A percentile compares a stretch with the other conserved stretches of the same genome.
These are phyloP conservation scores for Aaosphaeria pasadenensis DNA, from an alignment of 2,329 filamentous ascomycete genomes.

Conservation along the genomic window DNA sequence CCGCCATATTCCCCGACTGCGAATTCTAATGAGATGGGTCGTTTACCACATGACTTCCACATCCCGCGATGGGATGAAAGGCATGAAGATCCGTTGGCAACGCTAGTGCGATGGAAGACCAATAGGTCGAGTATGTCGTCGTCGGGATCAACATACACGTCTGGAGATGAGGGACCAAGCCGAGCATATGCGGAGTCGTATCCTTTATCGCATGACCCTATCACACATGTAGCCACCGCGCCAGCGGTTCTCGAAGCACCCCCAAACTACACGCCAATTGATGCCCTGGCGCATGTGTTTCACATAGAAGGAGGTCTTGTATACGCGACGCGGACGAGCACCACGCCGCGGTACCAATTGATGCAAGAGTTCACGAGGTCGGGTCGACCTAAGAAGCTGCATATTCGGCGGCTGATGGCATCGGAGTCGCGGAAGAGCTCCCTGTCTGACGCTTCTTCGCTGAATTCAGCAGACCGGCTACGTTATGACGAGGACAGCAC, in stretches of 20 bases:
- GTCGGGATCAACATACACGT: neutral
- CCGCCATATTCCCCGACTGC: slow-evolving; percentile 11
- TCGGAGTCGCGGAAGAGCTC: slow-evolving; percentile 12
- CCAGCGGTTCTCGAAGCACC: slow-evolving; percentile 2
- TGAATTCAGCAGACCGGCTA: slow-evolving; percentile 2
- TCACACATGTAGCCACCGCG: neutral
- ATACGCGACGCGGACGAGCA: slow-evolving; percentile 14
- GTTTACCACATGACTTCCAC: slow-evolving; percentile 6
- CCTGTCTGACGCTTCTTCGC: slow-evolving; percentile 5
- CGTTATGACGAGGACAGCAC: slow-evolving; percentile 19
- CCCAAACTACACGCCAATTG: slow-evolving; percentile 11
- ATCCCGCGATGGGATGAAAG: neutral
- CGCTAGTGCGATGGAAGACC: neutral
- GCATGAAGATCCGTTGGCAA: neutral
- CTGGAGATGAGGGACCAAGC: neutral
- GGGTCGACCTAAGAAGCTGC: slow-evolving; percentile 10
- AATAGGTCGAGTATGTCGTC: neutral
- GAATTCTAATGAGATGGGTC: slow-evolving; percentile 1
- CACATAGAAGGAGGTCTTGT: slow-evolving; percentile 14
- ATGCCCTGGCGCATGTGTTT: slow-evolving; percentile 12
- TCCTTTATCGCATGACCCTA: neutral
- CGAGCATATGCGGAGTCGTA: neutral
- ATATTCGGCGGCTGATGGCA: slow-evolving; percentile 15
- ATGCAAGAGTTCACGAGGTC: slow-evolving; percentile 9
- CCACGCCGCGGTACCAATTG: slow-evolving; percentile 20